Conservation (phyloP, 176 grass and related monocot species). For the Rhynchospora breviuscula region DNA sequence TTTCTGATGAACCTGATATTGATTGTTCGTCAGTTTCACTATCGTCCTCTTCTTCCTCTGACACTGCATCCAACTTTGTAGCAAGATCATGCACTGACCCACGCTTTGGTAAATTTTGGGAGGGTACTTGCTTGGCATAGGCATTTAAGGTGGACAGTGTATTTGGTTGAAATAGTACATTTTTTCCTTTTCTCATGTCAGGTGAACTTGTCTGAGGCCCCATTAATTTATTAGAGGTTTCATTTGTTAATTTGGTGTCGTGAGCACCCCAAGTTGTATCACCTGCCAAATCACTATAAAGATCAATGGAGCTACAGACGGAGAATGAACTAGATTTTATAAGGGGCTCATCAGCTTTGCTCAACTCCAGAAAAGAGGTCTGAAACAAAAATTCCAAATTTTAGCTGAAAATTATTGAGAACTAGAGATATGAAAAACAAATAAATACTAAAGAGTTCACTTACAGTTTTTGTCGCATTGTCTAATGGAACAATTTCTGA, state of each 20-base stretch:
- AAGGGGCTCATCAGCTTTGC: conserved; percentile 19
- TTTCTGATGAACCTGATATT: conserved; percentile 39
- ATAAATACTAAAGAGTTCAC: conserved; percentile 20
- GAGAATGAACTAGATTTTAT: conserved; percentile 37
- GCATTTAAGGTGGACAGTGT: conserved; percentile 30
- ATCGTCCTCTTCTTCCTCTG: conserved; percentile 67
- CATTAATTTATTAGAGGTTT: conserved; percentile 42
- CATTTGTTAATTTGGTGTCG: conserved; percentile 33
- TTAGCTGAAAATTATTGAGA: neutral
- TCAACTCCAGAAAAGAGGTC: conserved; percentile 37
- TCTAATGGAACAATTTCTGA: conserved; percentile 60
- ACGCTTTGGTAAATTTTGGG: conserved; percentile 35
- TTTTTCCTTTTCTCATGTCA: conserved; percentile 49
- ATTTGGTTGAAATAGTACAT: conserved; percentile 30
- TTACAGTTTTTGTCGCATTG: conserved; percentile 53
- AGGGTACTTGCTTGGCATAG: conserved; percentile 32
- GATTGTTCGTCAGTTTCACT: conserved; percentile 39
- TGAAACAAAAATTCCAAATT: conserved; percentile 29
- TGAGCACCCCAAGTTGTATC: conserved; percentile 49
- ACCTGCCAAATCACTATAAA: conserved; percentile 74
- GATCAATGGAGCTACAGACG: conserved; percentile 56
- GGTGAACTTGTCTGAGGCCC: conserved; percentile 30
- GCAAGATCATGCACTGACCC: conserved; percentile 22
- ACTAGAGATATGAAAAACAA: neutral
- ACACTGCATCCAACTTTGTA: conserved; percentile 46